A percentile compares a stretch with the other conserved stretches of the same genome.
phyloP scores from a whole-genome alignment of 306 rosid species.

The Cicer cuneatum region DNA sequence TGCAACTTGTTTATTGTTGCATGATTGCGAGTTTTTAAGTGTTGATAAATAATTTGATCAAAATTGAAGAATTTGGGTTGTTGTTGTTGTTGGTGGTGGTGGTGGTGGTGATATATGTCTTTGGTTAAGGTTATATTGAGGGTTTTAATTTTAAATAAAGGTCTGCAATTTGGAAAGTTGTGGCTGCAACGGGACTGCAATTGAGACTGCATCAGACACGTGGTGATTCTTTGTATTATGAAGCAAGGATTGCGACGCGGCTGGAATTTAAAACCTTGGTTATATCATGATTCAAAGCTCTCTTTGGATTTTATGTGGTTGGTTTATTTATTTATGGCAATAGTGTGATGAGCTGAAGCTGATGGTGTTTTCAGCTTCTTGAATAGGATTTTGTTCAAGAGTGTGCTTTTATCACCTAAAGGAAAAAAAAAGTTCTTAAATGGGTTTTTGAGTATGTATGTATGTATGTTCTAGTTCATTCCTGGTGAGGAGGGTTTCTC shows the following conservation, averaged over 20 bases:
- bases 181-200: background rate
- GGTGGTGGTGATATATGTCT: constrained; percentile 19
- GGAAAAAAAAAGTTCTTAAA: background rate
- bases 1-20: constrained; percentile 39
- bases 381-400: constrained; percentile 49
- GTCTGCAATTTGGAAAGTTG: background rate
- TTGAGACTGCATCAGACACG: background rate
- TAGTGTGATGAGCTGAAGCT: constrained; percentile 45
- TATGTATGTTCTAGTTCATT: constrained; percentile 30
- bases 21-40: constrained; percentile 50
- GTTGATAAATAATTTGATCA: constrained; percentile 54
- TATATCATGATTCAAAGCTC: constrained; percentile 51
- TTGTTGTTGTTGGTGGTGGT: constrained; percentile 20
- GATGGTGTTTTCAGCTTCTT: constrained; percentile 42
- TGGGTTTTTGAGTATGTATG: constrained; percentile 40
- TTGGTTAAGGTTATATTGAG: constrained; percentile 3
- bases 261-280: background rate
- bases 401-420: constrained; percentile 36
- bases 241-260: background rate
- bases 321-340: constrained; percentile 20
- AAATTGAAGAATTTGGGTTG: constrained; percentile 14
- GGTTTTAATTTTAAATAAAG: constrained; percentile 15
- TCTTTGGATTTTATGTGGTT: constrained; percentile 57
- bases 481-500: constrained; percentile 41
- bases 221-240: background rate